Conservation (phyloP, 108 stramenopile genomes). For the Chaetoceros tenuissimus region DNA sequence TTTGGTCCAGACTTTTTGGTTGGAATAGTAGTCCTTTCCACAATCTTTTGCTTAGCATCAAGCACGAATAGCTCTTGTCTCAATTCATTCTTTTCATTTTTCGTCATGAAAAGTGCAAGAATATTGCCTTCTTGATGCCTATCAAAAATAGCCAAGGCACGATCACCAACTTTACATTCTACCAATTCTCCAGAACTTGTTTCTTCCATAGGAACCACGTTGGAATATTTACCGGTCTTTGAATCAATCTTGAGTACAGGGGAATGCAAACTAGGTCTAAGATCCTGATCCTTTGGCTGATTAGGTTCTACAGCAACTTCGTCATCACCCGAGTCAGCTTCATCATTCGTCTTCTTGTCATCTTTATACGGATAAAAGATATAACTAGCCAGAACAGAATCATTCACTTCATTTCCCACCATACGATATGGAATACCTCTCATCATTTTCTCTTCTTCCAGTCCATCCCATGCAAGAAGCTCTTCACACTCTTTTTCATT, state of each 20-base stretch:
- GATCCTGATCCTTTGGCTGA: background rate
- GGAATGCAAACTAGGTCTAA: background rate
- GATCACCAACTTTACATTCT: background rate
- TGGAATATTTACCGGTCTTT: background rate
- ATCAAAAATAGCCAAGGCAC: slow-evolving; percentile 1
- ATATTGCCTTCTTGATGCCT: background rate
- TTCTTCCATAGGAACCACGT: background rate
- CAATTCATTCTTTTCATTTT: background rate
- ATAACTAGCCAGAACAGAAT: background rate
- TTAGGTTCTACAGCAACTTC: background rate
- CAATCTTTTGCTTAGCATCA: background rate
- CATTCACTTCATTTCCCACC: background rate
- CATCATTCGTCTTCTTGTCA: background rate
- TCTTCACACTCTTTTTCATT: background rate
- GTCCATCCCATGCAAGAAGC: background rate
- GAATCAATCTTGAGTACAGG: background rate
- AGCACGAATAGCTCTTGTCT: slow-evolving; percentile 2
- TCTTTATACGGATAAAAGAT: background rate
- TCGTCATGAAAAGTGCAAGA: background rate
- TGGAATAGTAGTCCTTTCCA: background rate
- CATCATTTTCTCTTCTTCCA: background rate
- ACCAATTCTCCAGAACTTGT: background rate
- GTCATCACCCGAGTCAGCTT: background rate
- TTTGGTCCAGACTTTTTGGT: background rate
- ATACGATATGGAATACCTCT: background rate